phyloP scores from a whole-genome alignment of 2,329 filamentous ascomycete species.

The Fusarium equiseti region DNA sequence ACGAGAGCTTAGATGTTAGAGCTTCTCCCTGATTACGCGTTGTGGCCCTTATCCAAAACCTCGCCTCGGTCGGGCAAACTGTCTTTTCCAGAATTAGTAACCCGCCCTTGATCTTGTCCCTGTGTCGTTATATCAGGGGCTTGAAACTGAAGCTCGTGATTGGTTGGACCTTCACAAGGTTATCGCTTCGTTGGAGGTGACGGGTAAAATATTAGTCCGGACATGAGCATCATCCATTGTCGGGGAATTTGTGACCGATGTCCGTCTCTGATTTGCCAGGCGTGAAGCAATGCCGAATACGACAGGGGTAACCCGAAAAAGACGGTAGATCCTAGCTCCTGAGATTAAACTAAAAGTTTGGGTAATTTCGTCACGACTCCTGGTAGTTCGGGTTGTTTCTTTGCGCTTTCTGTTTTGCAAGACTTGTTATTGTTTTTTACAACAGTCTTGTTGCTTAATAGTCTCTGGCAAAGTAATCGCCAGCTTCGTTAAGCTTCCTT shows the following conservation, averaged over 20 bases:
- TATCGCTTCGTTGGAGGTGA: no score
- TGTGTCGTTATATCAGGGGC: slow-evolving; percentile 5
- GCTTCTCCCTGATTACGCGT: slow-evolving; percentile 40
- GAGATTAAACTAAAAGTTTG: slow-evolving; percentile 28
- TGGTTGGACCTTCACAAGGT: background rate
- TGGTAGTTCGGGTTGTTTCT: background rate
- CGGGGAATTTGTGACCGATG: slow-evolving; percentile 10
- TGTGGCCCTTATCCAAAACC: background rate
- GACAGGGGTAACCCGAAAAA: slow-evolving; percentile 23
- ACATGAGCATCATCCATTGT: slow-evolving; percentile 3
- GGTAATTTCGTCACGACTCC: slow-evolving; percentile 35
- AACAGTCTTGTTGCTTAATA: slow-evolving; percentile 1
- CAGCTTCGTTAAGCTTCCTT: background rate
- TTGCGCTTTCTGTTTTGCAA: background rate
- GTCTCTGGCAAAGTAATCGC: background rate
- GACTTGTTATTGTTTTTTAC: slow-evolving; percentile 14
- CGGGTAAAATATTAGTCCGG: slow-evolving; percentile 36
- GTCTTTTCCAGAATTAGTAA: slow-evolving; percentile 34
- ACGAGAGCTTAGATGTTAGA: background rate
- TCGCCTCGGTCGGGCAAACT: slow-evolving; percentile 8
- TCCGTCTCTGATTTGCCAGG: slow-evolving; percentile 25
- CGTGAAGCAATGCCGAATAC: slow-evolving; percentile 29
- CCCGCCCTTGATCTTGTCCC: background rate
- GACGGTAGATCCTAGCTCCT: slow-evolving; percentile 6
- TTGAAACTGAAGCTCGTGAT: slow-evolving; percentile 17